Conservation (phyloP, 352 stramenopile genomes). For the Phytophthora ohioensis region DNA sequence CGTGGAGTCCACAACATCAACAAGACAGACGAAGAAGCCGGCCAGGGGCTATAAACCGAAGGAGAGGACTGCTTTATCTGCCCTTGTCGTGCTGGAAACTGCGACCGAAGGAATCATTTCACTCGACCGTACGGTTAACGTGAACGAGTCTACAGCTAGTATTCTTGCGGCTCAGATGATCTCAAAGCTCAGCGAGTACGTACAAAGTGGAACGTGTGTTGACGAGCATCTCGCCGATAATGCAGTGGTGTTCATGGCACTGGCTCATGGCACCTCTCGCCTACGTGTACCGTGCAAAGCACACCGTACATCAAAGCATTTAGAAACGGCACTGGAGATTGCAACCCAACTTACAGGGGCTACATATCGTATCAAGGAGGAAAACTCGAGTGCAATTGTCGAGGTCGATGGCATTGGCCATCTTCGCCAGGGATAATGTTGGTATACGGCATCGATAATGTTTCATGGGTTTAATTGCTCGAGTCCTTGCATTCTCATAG, state of each 20-base stretch:
- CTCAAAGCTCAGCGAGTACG: conserved; percentile 39
- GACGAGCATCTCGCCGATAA: conserved; percentile 84
- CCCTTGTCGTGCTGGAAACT: conserved; percentile 56
- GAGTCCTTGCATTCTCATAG: not conserved
- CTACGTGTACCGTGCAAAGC: conserved; percentile 59
- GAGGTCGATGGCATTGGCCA: conserved; percentile 61
- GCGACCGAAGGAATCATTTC: conserved; percentile 51
- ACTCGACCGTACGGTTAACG: conserved; percentile 44
- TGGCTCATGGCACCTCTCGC: conserved; percentile 58
- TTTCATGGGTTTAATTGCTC: not conserved
- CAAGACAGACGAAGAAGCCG: conserved; percentile 15
- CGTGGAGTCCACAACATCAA: conserved; percentile 35
- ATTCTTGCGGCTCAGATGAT: conserved; percentile 51
- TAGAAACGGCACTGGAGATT: conserved; percentile 65
- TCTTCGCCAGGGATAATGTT: conserved; percentile 8
- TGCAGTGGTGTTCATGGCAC: conserved; percentile 71
- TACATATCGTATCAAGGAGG: conserved; percentile 47
- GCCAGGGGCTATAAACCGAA: conserved; percentile 18
- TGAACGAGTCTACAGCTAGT: conserved; percentile 33
- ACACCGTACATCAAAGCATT: conserved; percentile 55
- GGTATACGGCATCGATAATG: not conserved
- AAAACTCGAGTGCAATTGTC: conserved; percentile 49
- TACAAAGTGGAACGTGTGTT: conserved; percentile 63
- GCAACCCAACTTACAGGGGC: conserved; percentile 50
- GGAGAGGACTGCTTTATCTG: conserved; percentile 49